These are phyloP conservation scores for Arabidopsis hybrid DNA, from an alignment of 441 rosid genomes.

Conservation along the genomic window DNA sequence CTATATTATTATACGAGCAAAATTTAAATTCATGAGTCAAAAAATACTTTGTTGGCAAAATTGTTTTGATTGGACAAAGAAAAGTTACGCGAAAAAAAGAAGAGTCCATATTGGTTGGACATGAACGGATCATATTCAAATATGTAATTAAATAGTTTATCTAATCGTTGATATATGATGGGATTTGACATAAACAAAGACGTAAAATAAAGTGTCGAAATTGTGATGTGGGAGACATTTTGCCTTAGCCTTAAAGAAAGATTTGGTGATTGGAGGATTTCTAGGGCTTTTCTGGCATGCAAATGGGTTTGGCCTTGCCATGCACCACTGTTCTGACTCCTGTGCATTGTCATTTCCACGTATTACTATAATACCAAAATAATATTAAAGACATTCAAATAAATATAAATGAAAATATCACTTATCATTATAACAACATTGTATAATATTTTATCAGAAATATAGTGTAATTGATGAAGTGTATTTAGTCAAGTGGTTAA, in stretches of 20 bases:
- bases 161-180: conserved; percentile 20
- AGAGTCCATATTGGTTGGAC: background rate
- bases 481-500: too few relatives aligned
- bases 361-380: background rate
- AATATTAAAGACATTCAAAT: too few relatives aligned
- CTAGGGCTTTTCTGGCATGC: conserved; percentile 21
- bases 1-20: conserved; percentile 27
- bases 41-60: background rate
- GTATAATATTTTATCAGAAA: too few relatives aligned
- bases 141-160: conserved; percentile 31
- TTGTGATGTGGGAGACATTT: conserved; percentile 30
- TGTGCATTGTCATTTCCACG: conserved; percentile 36
- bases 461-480: too few relatives aligned
- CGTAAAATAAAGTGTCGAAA: background rate
- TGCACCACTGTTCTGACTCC: conserved; percentile 10
- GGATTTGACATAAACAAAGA: conserved; percentile 8
- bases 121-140: conserved; percentile 21
- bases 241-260: conserved; percentile 44
- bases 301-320: conserved; percentile 20
- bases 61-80: conserved; percentile 32
- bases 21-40: background rate
- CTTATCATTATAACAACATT: too few relatives aligned
- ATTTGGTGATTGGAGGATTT: conserved; percentile 30
- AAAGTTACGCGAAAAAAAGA: conserved; percentile 15
- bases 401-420: too few relatives aligned